phyloP scores from a whole-genome alignment of 352 stramenopile species.

The Phytopythium mirpurense region DNA sequence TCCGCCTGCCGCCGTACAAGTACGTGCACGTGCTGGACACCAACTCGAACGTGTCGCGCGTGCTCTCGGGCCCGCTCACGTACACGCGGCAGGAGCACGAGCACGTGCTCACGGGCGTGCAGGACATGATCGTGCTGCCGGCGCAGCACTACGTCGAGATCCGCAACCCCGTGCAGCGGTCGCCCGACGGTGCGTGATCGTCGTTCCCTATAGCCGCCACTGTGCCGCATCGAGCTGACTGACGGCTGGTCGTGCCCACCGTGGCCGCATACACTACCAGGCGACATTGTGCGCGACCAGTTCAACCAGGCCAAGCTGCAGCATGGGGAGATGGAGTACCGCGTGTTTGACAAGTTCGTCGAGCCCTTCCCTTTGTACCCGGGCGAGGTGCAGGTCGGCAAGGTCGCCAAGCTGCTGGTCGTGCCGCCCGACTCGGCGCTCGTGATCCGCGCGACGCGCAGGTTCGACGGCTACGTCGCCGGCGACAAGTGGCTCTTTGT shows the following conservation, averaged over 20 bases:
- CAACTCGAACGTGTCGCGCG: constrained; percentile 80
- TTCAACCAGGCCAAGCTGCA: constrained; percentile 76
- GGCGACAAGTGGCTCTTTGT: constrained; percentile 79
- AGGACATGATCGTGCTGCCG: constrained; percentile 76
- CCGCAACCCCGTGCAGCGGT: constrained; percentile 55
- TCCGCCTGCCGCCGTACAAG: constrained; percentile 75
- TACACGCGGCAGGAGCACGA: constrained; percentile 83
- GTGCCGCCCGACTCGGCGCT: constrained; percentile 60
- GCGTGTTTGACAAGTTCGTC: constrained; percentile 64
- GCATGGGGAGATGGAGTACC: constrained; percentile 75
- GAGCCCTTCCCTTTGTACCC: constrained; percentile 78
- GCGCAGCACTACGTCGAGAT: constrained; percentile 78
- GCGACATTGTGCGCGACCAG: constrained; percentile 49
- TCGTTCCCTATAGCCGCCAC: too few relatives aligned
- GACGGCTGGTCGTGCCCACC: not conserved
- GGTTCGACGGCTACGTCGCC: constrained; percentile 45
- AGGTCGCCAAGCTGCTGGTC: constrained; percentile 49
- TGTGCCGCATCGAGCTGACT: not conserved
- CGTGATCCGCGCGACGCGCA: constrained; percentile 54
- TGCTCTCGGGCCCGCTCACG: constrained; percentile 68
- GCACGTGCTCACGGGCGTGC: constrained; percentile 47
- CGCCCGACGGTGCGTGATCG: constrained; percentile 13
- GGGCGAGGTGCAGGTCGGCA: constrained; percentile 53
- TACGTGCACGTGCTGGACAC: constrained; percentile 83
- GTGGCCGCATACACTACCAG: not conserved